Base-by-base conservation (phyloP, 495 filamentous ascomycete genomes). In the Aspergillus cavernicola region DNA sequence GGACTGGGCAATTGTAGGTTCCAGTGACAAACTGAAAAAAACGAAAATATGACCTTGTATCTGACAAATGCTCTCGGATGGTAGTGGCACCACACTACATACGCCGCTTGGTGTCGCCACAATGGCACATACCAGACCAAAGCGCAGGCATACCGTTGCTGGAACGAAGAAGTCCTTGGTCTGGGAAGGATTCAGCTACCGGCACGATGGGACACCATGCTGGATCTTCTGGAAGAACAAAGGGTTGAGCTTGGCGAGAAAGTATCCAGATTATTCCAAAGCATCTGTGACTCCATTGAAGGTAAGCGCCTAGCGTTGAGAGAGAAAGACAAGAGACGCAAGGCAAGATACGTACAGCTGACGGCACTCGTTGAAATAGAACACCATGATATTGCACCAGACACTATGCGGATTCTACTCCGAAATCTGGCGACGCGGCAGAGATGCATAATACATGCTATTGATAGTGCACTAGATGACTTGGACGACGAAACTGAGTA, bases 81-180 rank as follows among this genome's bases (percentile, higher is more conserved):
- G n/a, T 22, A 71, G 68, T 67, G 59, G 60, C 36, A 54, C 20
- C 47, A 48, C 18, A 0, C 8, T n/a, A 59, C 62, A 7, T 69
- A 68, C 40, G 44, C 59, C 3, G 66, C 66, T 11, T 65, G 55
- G 11, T 66, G 64, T 36, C 60, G 60, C 15, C 61, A 67, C 4
- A 51, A 67, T 24, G 62, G 64, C 6, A 53, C 49, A 1, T 53
- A 68, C 35, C 7, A 22, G 8, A 55, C 56, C 18, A 5, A 8
- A 10, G 22, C 10, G 0, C 48, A 32, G 13, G 37, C 37, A 7
- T 36, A 36, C 44, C 59, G 39, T 39, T 63, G 56, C 46, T 67
- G 67, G 67, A 70, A 70, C 24, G 26, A 61, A 33, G 57, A 60
- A 44, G 28, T 60, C 20, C 52, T 60, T 29, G 24, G 33, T 3